Conservation (phyloP, 2,329 filamentous ascomycete genomes). For the Paraphaeosphaeria sporulosa region DNA sequence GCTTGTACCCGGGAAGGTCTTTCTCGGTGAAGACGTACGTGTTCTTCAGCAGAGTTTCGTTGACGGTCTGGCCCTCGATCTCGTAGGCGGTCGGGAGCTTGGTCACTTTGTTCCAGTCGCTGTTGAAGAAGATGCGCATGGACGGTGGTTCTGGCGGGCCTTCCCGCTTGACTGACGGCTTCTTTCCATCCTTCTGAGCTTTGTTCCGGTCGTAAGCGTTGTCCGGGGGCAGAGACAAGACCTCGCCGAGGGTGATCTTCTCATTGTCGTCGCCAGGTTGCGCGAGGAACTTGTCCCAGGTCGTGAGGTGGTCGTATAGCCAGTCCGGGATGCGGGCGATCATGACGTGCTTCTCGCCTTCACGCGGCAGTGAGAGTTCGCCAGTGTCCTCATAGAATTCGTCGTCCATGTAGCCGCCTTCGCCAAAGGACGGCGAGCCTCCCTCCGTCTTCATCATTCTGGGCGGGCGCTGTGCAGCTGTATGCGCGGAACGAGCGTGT, state of each 20-base stretch:
- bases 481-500: constrained; percentile 38
- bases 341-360: constrained; percentile 41
- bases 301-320: constrained; percentile 47
- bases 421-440: constrained; percentile 33
- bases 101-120: constrained; percentile 71
- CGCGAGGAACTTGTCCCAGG: constrained; percentile 45
- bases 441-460: constrained; percentile 46
- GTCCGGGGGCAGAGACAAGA: constrained; percentile 37
- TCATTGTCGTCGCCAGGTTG: constrained; percentile 48
- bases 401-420: constrained; percentile 48
- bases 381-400: constrained; percentile 55
- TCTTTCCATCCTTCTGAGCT: neutral
- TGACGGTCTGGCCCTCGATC: constrained; percentile 66
- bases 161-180: neutral
- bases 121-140: constrained; percentile 73
- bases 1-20: constrained; percentile 79
- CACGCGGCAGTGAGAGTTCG: constrained; percentile 48
- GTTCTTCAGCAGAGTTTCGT: constrained; percentile 73
- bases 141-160: constrained; percentile 43
- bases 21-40: constrained; percentile 94
- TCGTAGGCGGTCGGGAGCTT: constrained; percentile 88
- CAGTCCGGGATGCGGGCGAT: constrained; percentile 50
- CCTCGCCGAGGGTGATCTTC: constrained; percentile 47
- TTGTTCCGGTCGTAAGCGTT: constrained; percentile 1
- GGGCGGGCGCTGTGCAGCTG: constrained; percentile 32